A percentile compares a stretch with the other conserved stretches of the same genome.
Evolutionary conservation across 1,284 basidiomycete genomes (phyloP).

Genomic region (Coniferiporia weirii): DNA sequence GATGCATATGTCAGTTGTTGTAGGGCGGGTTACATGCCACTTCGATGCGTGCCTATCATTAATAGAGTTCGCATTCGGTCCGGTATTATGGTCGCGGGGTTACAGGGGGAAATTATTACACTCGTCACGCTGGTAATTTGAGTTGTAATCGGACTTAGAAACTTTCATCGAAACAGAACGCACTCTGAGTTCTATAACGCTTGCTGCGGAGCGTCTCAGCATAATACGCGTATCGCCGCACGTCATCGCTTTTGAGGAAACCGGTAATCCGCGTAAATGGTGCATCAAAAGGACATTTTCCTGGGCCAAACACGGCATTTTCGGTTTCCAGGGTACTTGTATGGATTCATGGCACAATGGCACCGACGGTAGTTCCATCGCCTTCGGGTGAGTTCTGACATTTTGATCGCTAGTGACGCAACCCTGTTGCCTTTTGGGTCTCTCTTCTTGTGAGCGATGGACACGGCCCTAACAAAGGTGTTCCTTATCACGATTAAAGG

Average conservation of each 20-base stretch:
- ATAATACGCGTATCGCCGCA: neutral
- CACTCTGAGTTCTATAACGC: neutral
- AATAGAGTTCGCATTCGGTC: neutral
- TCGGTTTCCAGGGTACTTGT: too few species aligned
- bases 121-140: neutral
- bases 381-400: too few species aligned
- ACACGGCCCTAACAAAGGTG: too few species aligned
- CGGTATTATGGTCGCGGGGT: neutral
- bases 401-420: too few species aligned
- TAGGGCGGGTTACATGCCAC: neutral
- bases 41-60: neutral
- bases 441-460: too few species aligned
- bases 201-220: neutral
- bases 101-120: neutral
- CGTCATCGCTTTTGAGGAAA: neutral
- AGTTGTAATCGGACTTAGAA: neutral
- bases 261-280: neutral
- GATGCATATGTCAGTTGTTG: neutral
- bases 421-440: too few species aligned
- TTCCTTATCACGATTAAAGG: too few species aligned
- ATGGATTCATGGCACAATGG: too few species aligned
- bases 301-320: neutral
- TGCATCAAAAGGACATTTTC: too few species aligned
- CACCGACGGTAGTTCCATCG: too few species aligned
- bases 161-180: neutral